Conservation (phyloP, 2,329 filamentous ascomycete genomes). For the Hymenoscyphus occultus region DNA sequence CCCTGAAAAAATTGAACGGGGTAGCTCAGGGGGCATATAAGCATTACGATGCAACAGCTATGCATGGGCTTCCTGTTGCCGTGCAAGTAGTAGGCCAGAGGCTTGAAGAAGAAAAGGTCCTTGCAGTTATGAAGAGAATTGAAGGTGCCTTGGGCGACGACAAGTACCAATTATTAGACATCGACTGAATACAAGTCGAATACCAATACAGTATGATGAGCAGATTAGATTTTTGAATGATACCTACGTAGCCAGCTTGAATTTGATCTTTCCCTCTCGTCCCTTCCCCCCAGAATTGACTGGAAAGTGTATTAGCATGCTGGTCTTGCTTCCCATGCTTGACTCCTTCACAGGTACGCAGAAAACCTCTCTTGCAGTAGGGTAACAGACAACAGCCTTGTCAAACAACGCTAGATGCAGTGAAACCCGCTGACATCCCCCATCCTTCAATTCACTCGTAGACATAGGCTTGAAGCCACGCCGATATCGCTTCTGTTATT, state of each 20-base stretch:
- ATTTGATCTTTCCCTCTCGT: not conserved
- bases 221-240: not conserved
- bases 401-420: no score
- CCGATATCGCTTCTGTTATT: no score
- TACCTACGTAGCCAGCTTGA: not conserved
- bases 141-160: slow-evolving; percentile 67
- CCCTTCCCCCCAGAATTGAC: not conserved
- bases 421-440: no score
- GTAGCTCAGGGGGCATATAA: slow-evolving; percentile 82
- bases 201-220: slow-evolving; percentile 7
- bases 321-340: not conserved
- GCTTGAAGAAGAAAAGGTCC: slow-evolving; percentile 36
- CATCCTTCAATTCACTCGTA: no score
- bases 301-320: not conserved
- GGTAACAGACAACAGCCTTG: no score
- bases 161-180: slow-evolving; percentile 50
- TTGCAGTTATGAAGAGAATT: slow-evolving; percentile 46
- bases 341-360: not conserved
- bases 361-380: no score
- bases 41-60: slow-evolving; percentile 75
- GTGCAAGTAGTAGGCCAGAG: slow-evolving; percentile 46
- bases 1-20: slow-evolving; percentile 66
- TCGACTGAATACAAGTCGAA: slow-evolving; percentile 25
- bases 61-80: slow-evolving; percentile 84
- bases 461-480: no score